These are phyloP conservation scores for Solanum clarkiae DNA, from an alignment of 257 asterid genomes.

Conservation along the genomic window DNA sequence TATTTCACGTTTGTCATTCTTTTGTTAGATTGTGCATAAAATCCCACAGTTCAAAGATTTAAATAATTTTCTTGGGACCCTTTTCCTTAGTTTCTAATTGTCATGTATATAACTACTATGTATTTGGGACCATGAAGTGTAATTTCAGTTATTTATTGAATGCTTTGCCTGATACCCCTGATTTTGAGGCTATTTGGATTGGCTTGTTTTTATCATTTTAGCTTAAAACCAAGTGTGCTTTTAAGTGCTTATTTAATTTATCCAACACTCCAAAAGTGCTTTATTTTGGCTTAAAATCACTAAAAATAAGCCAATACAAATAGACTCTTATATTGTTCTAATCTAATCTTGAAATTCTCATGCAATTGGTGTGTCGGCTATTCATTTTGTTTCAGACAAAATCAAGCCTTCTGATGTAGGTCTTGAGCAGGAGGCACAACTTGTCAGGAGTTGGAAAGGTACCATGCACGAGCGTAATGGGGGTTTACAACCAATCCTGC, in stretches of 20 bases:
- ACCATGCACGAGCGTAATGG: constrained; percentile 47
- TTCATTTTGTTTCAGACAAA: constrained; percentile 53
- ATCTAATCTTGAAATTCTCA: background rate
- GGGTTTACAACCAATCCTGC: constrained; percentile 28
- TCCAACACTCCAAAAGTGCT: too few species aligned
- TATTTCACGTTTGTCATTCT: background rate
- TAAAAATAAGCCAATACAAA: too few species aligned
- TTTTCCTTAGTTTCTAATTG: background rate
- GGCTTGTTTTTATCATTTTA: too few species aligned
- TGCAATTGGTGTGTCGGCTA: background rate
- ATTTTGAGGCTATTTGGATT: background rate
- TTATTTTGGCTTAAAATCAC: too few species aligned
- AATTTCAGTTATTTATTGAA: background rate
- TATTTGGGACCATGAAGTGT: background rate
- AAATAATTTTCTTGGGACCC: background rate
- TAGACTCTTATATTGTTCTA: background rate
- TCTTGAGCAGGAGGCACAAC: constrained; percentile 94
- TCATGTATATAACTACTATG: background rate
- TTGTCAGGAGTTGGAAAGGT: constrained; percentile 66
- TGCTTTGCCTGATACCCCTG: background rate
- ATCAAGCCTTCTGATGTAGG: constrained; percentile 99
- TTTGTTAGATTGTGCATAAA: background rate
- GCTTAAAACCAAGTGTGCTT: too few species aligned
- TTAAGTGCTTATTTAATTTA: too few species aligned
- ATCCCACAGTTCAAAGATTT: background rate